Evolutionary conservation across 345 rosid genomes (phyloP).

Genomic region (Arabidopsis arenosa): DNA sequence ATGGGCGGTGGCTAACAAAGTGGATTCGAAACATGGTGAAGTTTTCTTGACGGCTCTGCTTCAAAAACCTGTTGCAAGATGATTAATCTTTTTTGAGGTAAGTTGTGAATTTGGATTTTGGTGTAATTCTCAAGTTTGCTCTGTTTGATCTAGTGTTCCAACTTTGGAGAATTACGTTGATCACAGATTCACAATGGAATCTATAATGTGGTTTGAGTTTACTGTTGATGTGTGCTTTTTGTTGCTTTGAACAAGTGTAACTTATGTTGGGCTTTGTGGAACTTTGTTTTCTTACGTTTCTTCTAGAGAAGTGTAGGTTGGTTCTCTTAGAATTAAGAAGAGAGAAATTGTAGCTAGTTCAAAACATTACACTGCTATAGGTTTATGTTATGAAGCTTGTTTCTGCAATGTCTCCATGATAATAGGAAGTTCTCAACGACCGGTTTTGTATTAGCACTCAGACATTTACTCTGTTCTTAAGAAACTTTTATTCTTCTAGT

Average conservation of each 20-base stretch:
- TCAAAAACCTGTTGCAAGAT: conserved; percentile 81
- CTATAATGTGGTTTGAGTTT: neutral
- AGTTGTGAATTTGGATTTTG: neutral
- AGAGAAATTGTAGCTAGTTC: neutral
- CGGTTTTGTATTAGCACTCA: neutral
- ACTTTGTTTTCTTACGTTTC: neutral
- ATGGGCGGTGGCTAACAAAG: conserved; percentile 83
- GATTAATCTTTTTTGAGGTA: conserved; percentile 28
- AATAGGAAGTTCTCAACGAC: neutral
- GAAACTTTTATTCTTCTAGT: conserved; percentile 16
- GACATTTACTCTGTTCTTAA: conserved; percentile 12
- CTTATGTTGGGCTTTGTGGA: neutral
- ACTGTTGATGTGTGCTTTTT: conserved; percentile 8
- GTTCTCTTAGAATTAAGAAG: neutral
- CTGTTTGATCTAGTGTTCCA: neutral
- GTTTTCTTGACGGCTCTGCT: conserved; percentile 89
- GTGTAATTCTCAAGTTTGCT: neutral
- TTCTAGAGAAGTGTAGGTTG: neutral
- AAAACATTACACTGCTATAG: neutral
- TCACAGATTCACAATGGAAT: neutral
- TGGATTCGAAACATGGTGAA: conserved; percentile 84
- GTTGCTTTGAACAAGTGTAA: neutral
- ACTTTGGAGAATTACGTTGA: conserved; percentile 1
- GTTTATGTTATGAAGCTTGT: neutral
- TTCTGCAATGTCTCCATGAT: neutral